Evolutionary conservation across 2,329 filamentous ascomycete genomes (phyloP).

Genomic region (Colletotrichum echinochloae): DNA sequence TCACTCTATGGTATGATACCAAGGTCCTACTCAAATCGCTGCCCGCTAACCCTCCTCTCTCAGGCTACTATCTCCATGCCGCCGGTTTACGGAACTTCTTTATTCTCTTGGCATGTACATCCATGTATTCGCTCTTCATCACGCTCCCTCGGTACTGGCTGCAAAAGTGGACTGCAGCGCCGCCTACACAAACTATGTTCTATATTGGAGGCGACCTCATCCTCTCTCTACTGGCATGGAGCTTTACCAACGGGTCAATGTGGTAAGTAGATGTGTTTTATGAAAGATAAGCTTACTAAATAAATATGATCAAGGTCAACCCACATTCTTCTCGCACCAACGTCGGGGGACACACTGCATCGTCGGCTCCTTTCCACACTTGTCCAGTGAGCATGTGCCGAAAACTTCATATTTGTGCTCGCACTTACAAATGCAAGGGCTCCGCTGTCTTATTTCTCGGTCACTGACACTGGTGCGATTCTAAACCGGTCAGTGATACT

Average conservation of each 20-base stretch:
- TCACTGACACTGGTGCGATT: not conserved
- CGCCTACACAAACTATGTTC: constrained; percentile 7
- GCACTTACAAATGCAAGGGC: not conserved
- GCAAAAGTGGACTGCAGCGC: constrained; percentile 33
- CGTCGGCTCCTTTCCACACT: constrained; percentile 22
- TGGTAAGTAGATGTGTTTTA: not conserved
- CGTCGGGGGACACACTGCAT: constrained; percentile 16
- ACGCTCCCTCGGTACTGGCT: constrained; percentile 36
- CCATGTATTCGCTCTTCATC: constrained; percentile 11
- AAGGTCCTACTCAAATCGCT: no score
- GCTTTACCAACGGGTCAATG: constrained; percentile 15
- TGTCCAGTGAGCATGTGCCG: constrained; percentile 1
- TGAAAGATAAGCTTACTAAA: no score
- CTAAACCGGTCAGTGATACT: no score
- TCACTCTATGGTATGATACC: constrained; percentile 25
- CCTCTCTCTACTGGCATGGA: constrained; percentile 13
- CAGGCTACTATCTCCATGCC: constrained; percentile 22
- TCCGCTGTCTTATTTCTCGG: constrained; percentile 8
- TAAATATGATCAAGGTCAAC: constrained; percentile 15
- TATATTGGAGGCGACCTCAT: constrained; percentile 22
- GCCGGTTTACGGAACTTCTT: constrained; percentile 2
- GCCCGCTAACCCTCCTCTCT: not conserved
- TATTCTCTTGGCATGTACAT: constrained; percentile 26
- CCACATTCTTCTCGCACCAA: constrained; percentile 13
- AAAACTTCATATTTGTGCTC: no score